A percentile compares a stretch with the other conserved stretches of the same genome.
Conservation (phyloP, 2,329 filamentous ascomycete genomes). For the Phaeosphaeria sp. region DNA sequence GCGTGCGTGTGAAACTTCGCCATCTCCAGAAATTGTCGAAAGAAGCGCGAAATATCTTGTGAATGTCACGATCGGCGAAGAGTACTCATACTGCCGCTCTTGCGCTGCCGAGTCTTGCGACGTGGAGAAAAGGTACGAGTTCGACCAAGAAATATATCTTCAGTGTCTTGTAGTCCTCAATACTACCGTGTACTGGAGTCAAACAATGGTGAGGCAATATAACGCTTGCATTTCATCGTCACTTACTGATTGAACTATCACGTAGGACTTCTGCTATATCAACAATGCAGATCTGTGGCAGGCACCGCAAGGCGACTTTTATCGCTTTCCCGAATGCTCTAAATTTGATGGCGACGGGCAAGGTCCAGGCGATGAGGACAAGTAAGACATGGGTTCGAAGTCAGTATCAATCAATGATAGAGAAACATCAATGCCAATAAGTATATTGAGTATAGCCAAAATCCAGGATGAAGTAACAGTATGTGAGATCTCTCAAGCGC, state of each 20-base stretch:
- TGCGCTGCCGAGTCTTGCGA: conserved; percentile 24
- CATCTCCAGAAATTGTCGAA: conserved; percentile 6
- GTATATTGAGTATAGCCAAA: too few relatives aligned
- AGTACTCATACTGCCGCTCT: conserved; percentile 32
- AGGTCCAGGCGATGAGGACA: not conserved
- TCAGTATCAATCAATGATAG: too few relatives aligned
- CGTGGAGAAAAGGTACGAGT: conserved; percentile 23
- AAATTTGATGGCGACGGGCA: not conserved
- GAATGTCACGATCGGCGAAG: conserved; percentile 39
- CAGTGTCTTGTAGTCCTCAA: conserved; percentile 26
- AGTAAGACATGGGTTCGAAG: not conserved
- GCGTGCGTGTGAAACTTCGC: conserved; percentile 1
- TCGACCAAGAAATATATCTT: conserved; percentile 33
- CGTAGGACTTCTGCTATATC: conserved; percentile 37
- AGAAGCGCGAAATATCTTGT: conserved; percentile 27
- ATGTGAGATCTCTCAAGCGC: not conserved
- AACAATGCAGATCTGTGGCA: conserved; percentile 36
- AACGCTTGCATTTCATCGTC: not conserved
- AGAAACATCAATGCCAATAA: too few relatives aligned
- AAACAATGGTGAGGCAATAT: conserved; percentile 21
- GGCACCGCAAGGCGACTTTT: conserved; percentile 30
- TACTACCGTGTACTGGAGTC: conserved; percentile 29
- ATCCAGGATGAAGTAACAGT: not conserved
- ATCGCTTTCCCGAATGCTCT: not conserved
- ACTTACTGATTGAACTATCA: not conserved